A percentile compares a stretch with the other conserved stretches of the same genome.
Conservation (phyloP, 2,329 filamentous ascomycete genomes). For the Malbranchea zuffiana region DNA sequence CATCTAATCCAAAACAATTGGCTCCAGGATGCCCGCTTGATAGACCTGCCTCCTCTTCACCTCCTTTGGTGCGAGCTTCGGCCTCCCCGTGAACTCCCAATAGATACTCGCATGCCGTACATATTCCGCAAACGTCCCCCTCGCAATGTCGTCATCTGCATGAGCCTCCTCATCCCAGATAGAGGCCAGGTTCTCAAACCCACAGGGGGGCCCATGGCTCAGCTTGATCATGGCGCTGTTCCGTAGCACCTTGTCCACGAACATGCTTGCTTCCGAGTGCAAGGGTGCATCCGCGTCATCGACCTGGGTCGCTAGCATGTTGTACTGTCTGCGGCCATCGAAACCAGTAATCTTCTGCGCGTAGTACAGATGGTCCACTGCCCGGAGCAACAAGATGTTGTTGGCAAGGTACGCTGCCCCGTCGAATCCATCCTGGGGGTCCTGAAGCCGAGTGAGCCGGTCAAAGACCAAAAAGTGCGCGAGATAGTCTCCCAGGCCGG, state of each 20-base stretch:
- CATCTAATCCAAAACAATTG: too few species aligned
- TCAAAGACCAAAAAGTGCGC: constrained; percentile 2
- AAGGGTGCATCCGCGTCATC: constrained; percentile 8
- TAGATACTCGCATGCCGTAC: constrained; percentile 7
- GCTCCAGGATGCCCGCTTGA: too few species aligned
- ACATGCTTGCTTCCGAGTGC: constrained; percentile 22
- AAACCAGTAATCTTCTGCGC: constrained; percentile 19
- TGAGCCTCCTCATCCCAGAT: constrained; percentile 26
- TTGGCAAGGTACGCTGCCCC: not conserved
- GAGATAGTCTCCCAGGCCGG: constrained; percentile 4
- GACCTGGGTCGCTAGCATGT: too few species aligned
- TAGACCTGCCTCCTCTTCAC: too few species aligned
- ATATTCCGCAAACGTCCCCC: constrained; percentile 10
- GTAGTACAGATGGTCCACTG: too few species aligned
- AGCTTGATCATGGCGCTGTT: constrained; percentile 28
- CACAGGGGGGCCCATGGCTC: constrained; percentile 21
- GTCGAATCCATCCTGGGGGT: not conserved
- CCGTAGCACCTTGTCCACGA: constrained; percentile 23
- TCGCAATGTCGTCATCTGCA: constrained; percentile 21
- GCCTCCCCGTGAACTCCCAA: not conserved
- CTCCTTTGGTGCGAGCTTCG: too few species aligned
- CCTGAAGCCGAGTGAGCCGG: not conserved
- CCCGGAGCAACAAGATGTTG: not conserved
- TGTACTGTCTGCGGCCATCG: constrained; percentile 23
- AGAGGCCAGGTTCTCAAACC: constrained; percentile 23